Evolutionary conservation across 495 filamentous ascomycete genomes (phyloP), one percentile per base, ranked within the genome.

Genomic region (Trichoderma virens): DNA sequence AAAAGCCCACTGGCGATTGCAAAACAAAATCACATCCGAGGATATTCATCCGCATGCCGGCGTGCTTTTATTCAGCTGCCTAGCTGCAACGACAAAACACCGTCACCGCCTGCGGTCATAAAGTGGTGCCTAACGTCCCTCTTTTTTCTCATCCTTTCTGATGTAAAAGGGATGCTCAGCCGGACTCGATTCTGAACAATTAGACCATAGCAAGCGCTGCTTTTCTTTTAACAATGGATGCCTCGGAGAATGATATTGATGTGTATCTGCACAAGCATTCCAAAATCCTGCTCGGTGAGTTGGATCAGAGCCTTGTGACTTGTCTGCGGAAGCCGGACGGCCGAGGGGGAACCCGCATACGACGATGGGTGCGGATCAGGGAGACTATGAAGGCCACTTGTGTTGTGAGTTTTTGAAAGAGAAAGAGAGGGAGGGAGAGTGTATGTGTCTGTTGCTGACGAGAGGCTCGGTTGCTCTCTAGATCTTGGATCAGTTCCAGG

Each of bases 401-500:
- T 14, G 23, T 38, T 34, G 56, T 65, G 14, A 66, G 59, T 47
- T 23, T 41, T 16, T 41, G 38, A 41, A 18, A 41, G 38, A 41
- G 18, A 11, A 41, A 41, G 38, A 41, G 38, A 41, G n/a, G n/a
- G n/a, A n/a, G n/a, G n/a, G n/a, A n/a, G n/a, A n/a, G n/a, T n/a
- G n/a, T n/a, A n/a, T n/a, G n/a, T n/a, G n/a, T n/a, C 38, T 16
- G 6, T 31, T 32, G 20, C 31, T 30, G 27, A 61, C 34, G 3
- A 28, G 16, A 18, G 18, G 41, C 51, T 7, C 32, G 43, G 16
- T 20, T 38, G 30, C 31, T 23, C 14, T 18, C 0, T 30, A 35
- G 59, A 71, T 80, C 56, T 81, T 98, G 35, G 92, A 96, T 65
- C 90, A 88, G 39, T 98, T 98, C 71, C 94, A 97, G 80, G 94